Evolutionary conservation across 768 basidiomycete genomes (phyloP), one percentile per base, ranked within the genome.

Genomic region (Boletellus sp.): DNA sequence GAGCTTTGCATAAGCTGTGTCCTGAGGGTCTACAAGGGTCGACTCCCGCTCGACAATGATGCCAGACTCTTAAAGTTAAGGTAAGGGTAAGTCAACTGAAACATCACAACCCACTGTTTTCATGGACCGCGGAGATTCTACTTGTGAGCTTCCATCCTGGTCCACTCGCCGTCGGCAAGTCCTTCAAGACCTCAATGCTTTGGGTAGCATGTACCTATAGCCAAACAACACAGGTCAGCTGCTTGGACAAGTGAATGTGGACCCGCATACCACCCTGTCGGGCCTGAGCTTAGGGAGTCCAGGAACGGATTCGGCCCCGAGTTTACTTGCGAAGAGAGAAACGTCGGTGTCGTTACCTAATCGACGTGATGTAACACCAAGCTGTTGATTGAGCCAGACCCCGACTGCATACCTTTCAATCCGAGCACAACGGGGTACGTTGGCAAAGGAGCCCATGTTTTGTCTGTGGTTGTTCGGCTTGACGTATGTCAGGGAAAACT

Each of bases 371-470:
- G 42, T 22, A n/a, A 33, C 8, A 3, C 0, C 24, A 33, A 12
- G 34, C 10, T 9, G 11, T 1, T 6, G 8, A 8, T 47, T n/a
- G 6, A 17, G 23, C 12, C 6, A 12, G 31, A 19, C 9, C 32
- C 19, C 50, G 3, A 10, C 19, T 13, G 52, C 62, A 20, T 20
- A 77, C 79, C 84, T 70, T 90, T 92, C 62, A 91, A 75, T 24
- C 67, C 71, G 6, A 94, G 76, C 0, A 89, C 87, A 15, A 90
- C 88, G 2, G 91, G 90, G 66, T 85, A 94, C 0, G 91, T 93
- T 9, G 92, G 91, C 59, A 94, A 74, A 3, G 90, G 80, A 13
- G 84, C 73, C 68, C 87, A 94, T 24, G 77, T 72, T 52, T 78
- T 75, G 69, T 85, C 85, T 87, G 51, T 13, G 34, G 7, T 35